A percentile compares a stretch with the other conserved stretches of the same genome.
These are phyloP conservation scores for Xerophyta viscosa DNA, from an alignment of 106 monocot genomes.

Conservation along the genomic window DNA sequence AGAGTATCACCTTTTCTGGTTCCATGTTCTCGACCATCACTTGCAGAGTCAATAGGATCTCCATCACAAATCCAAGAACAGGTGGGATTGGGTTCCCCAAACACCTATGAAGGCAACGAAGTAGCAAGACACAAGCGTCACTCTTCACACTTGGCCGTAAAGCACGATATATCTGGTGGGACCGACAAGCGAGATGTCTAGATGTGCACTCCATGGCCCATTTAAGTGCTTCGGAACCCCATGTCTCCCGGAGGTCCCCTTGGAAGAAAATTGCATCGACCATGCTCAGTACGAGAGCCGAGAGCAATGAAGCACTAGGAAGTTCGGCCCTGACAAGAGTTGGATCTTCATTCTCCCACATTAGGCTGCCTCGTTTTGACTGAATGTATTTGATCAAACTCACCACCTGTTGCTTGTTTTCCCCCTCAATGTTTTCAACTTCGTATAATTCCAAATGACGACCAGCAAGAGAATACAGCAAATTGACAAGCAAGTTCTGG, in stretches of 20 bases:
- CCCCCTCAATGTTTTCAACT: conserved; percentile 69
- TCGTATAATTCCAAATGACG: conserved; percentile 89
- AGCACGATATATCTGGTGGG: conserved; percentile 97
- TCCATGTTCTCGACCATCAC: conserved; percentile 99
- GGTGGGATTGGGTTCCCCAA: conserved; percentile 83
- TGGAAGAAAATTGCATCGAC: conserved; percentile 98
- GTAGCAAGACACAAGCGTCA: conserved; percentile 80
- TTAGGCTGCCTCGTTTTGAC: conserved; percentile 85
- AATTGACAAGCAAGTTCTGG: conserved; percentile 88
- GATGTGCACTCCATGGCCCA: conserved; percentile 99
- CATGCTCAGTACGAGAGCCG: conserved; percentile 87
- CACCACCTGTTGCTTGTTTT: conserved; percentile 89
- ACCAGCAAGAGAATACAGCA: conserved; percentile 94
- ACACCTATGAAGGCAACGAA: conserved; percentile 86
- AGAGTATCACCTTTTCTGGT: conserved; percentile 89
- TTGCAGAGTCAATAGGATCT: conserved; percentile 86
- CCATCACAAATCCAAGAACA: conserved; percentile 92
- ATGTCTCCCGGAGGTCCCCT: conserved; percentile 95
- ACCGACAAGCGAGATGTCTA: conserved; percentile 92
- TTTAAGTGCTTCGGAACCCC: conserved; percentile 92
- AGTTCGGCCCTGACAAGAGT: conserved; percentile 65
- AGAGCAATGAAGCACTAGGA: conserved; percentile 68
- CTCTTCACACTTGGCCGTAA: conserved; percentile 74
- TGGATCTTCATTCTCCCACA: conserved; percentile 99
- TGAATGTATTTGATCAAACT: conserved; percentile 96